Evolutionary conservation across 768 basidiomycete species (phyloP).

Genomic region (Leccinum longicurvipes): DNA sequence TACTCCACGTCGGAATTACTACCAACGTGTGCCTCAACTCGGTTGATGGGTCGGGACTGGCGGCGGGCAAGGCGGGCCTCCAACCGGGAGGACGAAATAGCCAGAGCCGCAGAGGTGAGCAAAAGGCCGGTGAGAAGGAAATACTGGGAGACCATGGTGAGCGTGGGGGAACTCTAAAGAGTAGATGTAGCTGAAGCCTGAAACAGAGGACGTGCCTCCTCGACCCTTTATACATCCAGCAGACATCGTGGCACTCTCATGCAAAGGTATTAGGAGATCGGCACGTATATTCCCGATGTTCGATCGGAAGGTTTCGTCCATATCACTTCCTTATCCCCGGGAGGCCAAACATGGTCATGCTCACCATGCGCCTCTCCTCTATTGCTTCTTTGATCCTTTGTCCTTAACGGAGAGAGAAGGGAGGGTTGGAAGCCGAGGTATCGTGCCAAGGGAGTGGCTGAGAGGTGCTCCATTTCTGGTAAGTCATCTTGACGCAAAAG

Average conservation of each 20-base stretch:
- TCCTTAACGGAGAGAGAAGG: too few species aligned
- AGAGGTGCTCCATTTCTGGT: too few species aligned
- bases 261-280: background rate
- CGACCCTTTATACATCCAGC: slow-evolving; percentile 12
- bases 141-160: slow-evolving; percentile 17
- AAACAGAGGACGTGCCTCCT: background rate
- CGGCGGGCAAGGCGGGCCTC: slow-evolving; percentile 13
- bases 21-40: background rate
- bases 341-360: too few species aligned
- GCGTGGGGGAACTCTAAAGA: background rate
- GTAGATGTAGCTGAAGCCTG: background rate
- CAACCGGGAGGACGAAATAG: slow-evolving; percentile 11
- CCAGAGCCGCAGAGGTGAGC: slow-evolving; percentile 16
- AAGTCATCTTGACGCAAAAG: too few species aligned
- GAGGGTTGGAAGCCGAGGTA: too few species aligned
- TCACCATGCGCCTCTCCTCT: too few species aligned
- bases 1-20: slow-evolving; percentile 2
- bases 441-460: too few species aligned
- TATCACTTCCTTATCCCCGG: too few species aligned
- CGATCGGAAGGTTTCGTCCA: too few species aligned
- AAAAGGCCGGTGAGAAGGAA: slow-evolving; percentile 13
- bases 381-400: too few species aligned
- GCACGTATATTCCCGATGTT: too few species aligned
- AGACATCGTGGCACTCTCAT: background rate
- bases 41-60: slow-evolving; percentile 11